Conservation (phyloP, 23 red algal species). For the Agarophyton chilense region DNA sequence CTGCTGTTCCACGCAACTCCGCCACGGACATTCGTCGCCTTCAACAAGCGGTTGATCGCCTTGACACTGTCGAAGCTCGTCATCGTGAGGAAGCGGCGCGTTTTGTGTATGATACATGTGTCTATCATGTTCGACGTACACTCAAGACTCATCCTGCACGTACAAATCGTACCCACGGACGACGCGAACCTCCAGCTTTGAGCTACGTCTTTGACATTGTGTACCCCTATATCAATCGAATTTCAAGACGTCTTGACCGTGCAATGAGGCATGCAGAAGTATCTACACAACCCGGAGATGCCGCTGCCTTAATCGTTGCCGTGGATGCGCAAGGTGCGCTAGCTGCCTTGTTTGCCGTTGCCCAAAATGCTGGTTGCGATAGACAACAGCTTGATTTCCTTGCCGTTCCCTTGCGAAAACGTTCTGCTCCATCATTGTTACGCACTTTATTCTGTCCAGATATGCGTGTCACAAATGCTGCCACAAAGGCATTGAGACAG, state of each 20-base stretch:
- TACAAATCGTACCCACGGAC: background rate
- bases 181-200: slow-evolving; percentile 7
- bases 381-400: slow-evolving; percentile 33
- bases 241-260: slow-evolving; percentile 52
- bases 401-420: slow-evolving; percentile 45
- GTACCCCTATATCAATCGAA: slow-evolving; percentile 50
- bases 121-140: slow-evolving; percentile 52
- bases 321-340: slow-evolving; percentile 65
- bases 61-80: slow-evolving; percentile 45
- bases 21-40: slow-evolving; percentile 48
- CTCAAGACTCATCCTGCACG: slow-evolving; percentile 38
- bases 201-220: slow-evolving; percentile 50
- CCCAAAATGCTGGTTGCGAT: slow-evolving; percentile 60
- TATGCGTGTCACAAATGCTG: slow-evolving; percentile 63
- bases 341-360: slow-evolving; percentile 60
- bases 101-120: slow-evolving; percentile 55
- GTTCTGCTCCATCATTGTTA: slow-evolving; percentile 46
- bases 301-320: slow-evolving; percentile 57
- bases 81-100: slow-evolving; percentile 51
- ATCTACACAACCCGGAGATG: slow-evolving; percentile 35
- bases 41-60: slow-evolving; percentile 52
- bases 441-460: slow-evolving; percentile 57
- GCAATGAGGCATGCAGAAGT: slow-evolving; percentile 56
- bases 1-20: slow-evolving; percentile 1
- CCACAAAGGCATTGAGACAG: slow-evolving; percentile 48